Percentiles rank a stretch among this genome's conserved stretches.
Conservation (phyloP, 2,329 filamentous ascomycete species). For the Cladosporium sp. region DNA sequence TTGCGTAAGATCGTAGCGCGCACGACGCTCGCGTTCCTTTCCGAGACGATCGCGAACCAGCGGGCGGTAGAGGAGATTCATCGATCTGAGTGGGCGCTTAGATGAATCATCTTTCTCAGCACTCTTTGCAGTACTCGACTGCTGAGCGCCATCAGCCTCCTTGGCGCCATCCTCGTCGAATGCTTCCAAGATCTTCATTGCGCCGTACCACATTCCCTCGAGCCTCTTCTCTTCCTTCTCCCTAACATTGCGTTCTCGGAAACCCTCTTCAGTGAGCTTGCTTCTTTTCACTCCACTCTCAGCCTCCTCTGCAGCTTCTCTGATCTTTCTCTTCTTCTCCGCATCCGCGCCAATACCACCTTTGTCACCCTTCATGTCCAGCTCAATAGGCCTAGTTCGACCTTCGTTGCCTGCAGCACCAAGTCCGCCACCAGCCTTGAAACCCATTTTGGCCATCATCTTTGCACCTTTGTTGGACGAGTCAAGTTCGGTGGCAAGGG, state of each 20-base stretch:
- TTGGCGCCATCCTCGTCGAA: constrained; percentile 51
- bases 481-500: constrained; percentile 68
- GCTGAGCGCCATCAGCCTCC: constrained; percentile 14
- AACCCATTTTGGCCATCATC: constrained; percentile 98
- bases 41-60: constrained; percentile 67
- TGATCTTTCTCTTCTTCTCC: constrained; percentile 70
- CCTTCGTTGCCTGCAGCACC: constrained; percentile 55
- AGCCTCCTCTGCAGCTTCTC: constrained; percentile 53
- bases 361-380: constrained; percentile 73
- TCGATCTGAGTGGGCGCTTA: constrained; percentile 46
- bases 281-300: constrained; percentile 53
- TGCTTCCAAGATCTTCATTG: constrained; percentile 77
- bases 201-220: constrained; percentile 68
- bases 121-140: constrained; percentile 14
- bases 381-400: constrained; percentile 67
- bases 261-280: constrained; percentile 65
- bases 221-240: constrained; percentile 65
- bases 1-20: constrained; percentile 63
- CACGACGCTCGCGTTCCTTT: constrained; percentile 62
- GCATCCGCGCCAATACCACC: constrained; percentile 80
- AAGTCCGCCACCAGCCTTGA: constrained; percentile 68
- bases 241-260: constrained; percentile 64
- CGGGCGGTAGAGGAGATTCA: constrained; percentile 74
- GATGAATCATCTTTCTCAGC: not conserved
- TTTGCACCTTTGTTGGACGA: constrained; percentile 66